Base-by-base conservation (phyloP, 1,139 yeast species). In the Pichia sp. region DNA sequence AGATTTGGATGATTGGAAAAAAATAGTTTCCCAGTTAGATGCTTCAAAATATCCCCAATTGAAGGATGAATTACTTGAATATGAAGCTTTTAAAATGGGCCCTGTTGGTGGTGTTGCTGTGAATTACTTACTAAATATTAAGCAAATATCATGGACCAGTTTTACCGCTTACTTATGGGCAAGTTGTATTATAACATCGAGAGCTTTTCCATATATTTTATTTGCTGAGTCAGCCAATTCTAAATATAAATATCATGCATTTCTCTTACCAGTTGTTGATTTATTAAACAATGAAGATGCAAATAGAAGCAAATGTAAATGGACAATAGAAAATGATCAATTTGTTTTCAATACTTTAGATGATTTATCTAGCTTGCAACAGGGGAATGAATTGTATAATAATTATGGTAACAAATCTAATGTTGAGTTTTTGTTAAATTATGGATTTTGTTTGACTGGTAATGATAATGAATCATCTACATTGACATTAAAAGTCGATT, bases 341-440 rank as follows among this genome's bases (percentile, higher is more conserved):
- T 63, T 66, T 41, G 46, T 56, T 6, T 55, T 65, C 28, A 61
- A 62, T 12, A 45, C 63, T 0, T 51, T 54, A 2, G 56, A 57
- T 26, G 55, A 53, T 11, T 25, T 37, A 3, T 69, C 70, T 42
- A 55, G 58, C 44, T 60, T 72, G 57, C 59, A 58, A 39, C 54
- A 53, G 8, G 80, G 78, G 0, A 57, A 59, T 4, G 83, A 87
- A 57, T 55, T 87, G 2, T 82, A 63, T 61, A 87, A 89, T 61
- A 87, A 86, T 62, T 89, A 90, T 61, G 97, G 97, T 1, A 76
- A 80, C 48, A 89, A 87, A 59, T 82, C 94, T 0, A 89, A 89
- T 58, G 87, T 84, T 56, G 96, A 87, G 54, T 67, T 82, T 29
- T 62, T 78, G 6, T 58, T 78, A 35, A 81, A 77, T 0, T 77